Base-by-base conservation (phyloP, 176 grass and related monocot species). In the Oryza meyeriana region DNA sequence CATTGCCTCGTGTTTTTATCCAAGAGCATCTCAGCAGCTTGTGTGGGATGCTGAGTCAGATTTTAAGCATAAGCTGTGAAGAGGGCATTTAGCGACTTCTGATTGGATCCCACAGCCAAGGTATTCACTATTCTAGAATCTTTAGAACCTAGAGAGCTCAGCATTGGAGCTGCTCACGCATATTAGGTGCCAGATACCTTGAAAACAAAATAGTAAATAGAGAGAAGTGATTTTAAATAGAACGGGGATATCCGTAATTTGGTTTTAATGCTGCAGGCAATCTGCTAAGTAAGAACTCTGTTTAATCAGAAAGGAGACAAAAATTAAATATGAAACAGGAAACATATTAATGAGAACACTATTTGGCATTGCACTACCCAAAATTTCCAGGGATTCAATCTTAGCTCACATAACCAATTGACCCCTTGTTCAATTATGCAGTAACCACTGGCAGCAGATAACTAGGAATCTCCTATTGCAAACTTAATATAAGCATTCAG, bases 1-100 rank as follows among this genome's bases (percentile, higher is more conserved):
- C 61, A 26, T 81, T 81, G 20, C 8, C 79, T 9, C n/a, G 50
- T 28, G 40, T n/a, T 94, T 78, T 81, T 84, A 29, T 78, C 71
- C 0, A 10, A 59, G 48, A 66, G n/a, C n/a, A n/a, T 44, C 36
- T 48, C 64, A 1, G 78, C 57, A 69, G 35, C 47, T 29, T 38
- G 64, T 6, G 66, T 12, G 20, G 20, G 44, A 62, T 64, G 42
- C 25, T 29, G 25, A 25, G 8, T 64, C 27, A 28, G 79, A 72
- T 69, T 83, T 77, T 6, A 50, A 66, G 32, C 45, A 80, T 36
- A n/a, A n/a, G 42, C 12, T 78, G 38, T 12, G 71, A 79, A 48
- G 59, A 73, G 41, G 25, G 52, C 40, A 44, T 74, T 66, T 65
- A 27, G 73, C 12, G 20, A 68, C 74, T 31, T 86, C 66, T 64